Percentiles rank a stretch among this genome's conserved stretches.
Conservation (phyloP, 1,284 basidiomycete species). For the Stereum hirsutum region DNA sequence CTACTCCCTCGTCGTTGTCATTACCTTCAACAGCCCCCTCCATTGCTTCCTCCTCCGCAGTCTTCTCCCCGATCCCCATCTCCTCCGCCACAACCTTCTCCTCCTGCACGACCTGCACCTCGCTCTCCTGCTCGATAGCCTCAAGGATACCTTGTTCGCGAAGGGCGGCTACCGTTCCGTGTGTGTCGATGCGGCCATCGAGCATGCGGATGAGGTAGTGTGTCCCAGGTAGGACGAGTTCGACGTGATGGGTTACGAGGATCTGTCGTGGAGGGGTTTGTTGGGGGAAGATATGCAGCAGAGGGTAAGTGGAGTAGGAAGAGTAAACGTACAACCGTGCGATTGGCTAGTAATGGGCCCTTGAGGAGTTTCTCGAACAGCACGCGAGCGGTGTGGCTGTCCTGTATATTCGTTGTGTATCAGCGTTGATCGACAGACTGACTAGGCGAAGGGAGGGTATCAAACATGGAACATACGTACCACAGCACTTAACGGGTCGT, state of each 20-base stretch:
- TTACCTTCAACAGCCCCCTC: too few species aligned
- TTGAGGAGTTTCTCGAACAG: slow-evolving; percentile 55
- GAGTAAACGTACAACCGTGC: slow-evolving; percentile 53
- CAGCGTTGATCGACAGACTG: slow-evolving; percentile 2
- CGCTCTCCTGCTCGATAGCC: slow-evolving; percentile 38
- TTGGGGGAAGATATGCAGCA: too few species aligned
- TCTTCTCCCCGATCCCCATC: too few species aligned
- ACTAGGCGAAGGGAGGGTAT: background rate
- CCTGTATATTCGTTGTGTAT: too few species aligned
- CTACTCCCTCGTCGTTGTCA: too few species aligned
- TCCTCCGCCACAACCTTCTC: slow-evolving; percentile 16
- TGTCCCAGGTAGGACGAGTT: slow-evolving; percentile 61
- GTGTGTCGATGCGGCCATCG: slow-evolving; percentile 62
- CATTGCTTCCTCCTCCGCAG: slow-evolving; percentile 14
- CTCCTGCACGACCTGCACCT: slow-evolving; percentile 3
- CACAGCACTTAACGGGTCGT: slow-evolving; percentile 67
- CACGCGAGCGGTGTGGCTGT: slow-evolving; percentile 67
- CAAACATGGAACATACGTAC: slow-evolving; percentile 27
- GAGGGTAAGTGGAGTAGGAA: too few species aligned
- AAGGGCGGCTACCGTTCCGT: slow-evolving; percentile 56
- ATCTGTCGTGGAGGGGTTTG: slow-evolving; percentile 33
- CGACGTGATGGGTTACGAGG: slow-evolving; percentile 69
- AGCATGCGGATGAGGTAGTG: slow-evolving; percentile 67
- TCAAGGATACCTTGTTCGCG: slow-evolving; percentile 48
- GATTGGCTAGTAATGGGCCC: slow-evolving; percentile 53